A percentile compares a stretch with the other conserved stretches of the same genome.
Evolutionary conservation across 257 asterid species (phyloP).

Genomic region (Solanum chiquidenum): DNA sequence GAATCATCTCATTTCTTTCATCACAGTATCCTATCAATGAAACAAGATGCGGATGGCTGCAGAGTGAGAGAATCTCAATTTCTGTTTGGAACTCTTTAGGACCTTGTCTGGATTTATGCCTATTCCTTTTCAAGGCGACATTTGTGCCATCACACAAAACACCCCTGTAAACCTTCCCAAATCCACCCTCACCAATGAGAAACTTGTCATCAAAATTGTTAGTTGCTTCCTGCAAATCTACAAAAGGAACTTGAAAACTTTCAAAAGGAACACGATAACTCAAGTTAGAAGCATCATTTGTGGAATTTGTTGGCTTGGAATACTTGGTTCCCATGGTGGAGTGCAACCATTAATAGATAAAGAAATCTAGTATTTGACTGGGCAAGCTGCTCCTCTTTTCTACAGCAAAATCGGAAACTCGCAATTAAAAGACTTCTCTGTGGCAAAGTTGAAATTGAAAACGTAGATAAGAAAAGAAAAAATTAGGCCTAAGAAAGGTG

Average conservation of each 20-base stretch:
- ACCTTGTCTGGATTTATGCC: not conserved
- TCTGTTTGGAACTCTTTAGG: not conserved
- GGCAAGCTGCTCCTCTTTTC: too few species aligned
- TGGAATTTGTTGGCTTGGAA: not conserved
- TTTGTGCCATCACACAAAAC: conserved; percentile 5
- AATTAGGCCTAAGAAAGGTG: too few species aligned
- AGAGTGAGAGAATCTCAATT: not conserved
- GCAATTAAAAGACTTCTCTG: too few species aligned
- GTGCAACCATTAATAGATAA: not conserved
- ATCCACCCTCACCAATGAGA: conserved; percentile 1
- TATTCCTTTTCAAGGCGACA: not conserved
- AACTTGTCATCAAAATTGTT: not conserved
- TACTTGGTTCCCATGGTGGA: not conserved
- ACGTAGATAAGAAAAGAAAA: too few species aligned
- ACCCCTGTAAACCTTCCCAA: conserved; percentile 4
- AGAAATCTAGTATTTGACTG: not conserved
- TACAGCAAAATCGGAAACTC: too few species aligned
- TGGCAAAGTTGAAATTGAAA: too few species aligned
- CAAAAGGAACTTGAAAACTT: not conserved
- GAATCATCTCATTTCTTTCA: not conserved
- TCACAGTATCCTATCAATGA: not conserved
- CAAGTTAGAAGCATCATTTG: not conserved
- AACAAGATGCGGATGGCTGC: not conserved
- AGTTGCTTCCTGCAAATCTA: not conserved
- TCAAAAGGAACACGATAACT: not conserved